Base-by-base conservation (phyloP, 2,329 filamentous ascomycete genomes). In the Colletotrichum sp. region DNA sequence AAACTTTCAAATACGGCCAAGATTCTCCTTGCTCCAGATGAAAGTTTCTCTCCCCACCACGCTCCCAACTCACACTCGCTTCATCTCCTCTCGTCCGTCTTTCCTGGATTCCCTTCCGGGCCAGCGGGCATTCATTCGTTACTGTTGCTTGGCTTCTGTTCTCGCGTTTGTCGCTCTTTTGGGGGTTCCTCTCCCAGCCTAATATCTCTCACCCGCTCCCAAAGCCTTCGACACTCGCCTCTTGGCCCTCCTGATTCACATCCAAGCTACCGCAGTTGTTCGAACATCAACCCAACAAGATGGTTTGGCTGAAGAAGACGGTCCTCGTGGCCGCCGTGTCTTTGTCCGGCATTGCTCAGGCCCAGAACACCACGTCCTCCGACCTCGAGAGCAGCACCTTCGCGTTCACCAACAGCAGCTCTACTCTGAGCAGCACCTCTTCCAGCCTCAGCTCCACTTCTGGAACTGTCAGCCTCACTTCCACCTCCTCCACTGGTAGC, bases 1-100 rank as follows among this genome's bases (percentile, higher is more conserved):
- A 71, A 67, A 36, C 54, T 71, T 71, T 71, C 69, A 71, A 71
- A 71, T 71, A 71, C 62, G 62, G 69, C 69, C 69, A 71, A 65
- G 62, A 66, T 59, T 66, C 62, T 61, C 69, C 54, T 18, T 31
- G 43, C 31, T 58, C 9, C 61, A n/a, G 51, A 18, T 16, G 18
- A 27, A 68, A 47, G 55, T 8, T 38, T 54, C n/a, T 58, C 54
- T 66, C 18, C n/a, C 6, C 36, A 66, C 63, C 36, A 58, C 62
- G 36, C 54, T 71, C 38, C n/a, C 54, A 36, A 67, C 69, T 71
- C 63, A 66, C 68, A 67, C 69, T 71, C 63, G 54, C 69, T 66
- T 71, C 66, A 27, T 27, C 43, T 31, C 34, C 69, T 27, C 36
- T 61, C 62, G 62, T 61, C 54, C 38, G 29, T 47, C 69, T 61